These are phyloP conservation scores for Dichotomopilus funicola DNA, from an alignment of 2,329 filamentous ascomycete genomes.

Conservation along the genomic window DNA sequence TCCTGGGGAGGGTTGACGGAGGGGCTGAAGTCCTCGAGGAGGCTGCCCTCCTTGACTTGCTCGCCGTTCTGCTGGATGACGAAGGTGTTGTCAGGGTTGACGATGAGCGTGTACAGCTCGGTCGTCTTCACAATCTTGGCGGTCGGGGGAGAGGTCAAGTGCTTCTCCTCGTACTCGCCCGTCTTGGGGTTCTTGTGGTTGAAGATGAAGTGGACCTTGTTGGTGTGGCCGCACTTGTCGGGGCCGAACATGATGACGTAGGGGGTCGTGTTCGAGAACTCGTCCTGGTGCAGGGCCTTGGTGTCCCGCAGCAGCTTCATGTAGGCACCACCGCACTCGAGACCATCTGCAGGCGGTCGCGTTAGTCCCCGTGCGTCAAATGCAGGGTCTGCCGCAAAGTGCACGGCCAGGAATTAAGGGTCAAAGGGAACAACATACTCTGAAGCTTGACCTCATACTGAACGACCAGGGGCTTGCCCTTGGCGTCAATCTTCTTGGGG, in stretches of 20 bases:
- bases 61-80: conserved; percentile 88
- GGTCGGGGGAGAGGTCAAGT: conserved; percentile 74
- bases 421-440: conserved; percentile 52
- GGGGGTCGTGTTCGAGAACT: conserved; percentile 95
- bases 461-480: conserved; percentile 91
- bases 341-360: conserved; percentile 56
- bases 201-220: conserved; percentile 99
- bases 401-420: background rate
- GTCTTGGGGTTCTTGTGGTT: conserved; percentile 99
- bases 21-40: conserved; percentile 89
- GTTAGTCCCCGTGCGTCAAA: background rate
- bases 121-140: conserved; percentile 88
- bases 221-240: conserved; percentile 97
- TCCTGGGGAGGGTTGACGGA: conserved; percentile 91
- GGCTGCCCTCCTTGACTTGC: conserved; percentile 78
- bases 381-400: background rate
- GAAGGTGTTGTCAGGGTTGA: conserved; percentile 94
- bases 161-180: conserved; percentile 99
- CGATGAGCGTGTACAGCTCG: conserved; percentile 92
- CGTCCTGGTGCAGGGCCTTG: conserved; percentile 91
- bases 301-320: conserved; percentile 98
- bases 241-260: conserved; percentile 99
- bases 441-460: conserved; percentile 99
- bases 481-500: conserved; percentile 92
- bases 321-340: conserved; percentile 98